phyloP scores from a whole-genome alignment of 2,329 filamentous ascomycete genomes.

The Albophoma yamanashiensis region DNA sequence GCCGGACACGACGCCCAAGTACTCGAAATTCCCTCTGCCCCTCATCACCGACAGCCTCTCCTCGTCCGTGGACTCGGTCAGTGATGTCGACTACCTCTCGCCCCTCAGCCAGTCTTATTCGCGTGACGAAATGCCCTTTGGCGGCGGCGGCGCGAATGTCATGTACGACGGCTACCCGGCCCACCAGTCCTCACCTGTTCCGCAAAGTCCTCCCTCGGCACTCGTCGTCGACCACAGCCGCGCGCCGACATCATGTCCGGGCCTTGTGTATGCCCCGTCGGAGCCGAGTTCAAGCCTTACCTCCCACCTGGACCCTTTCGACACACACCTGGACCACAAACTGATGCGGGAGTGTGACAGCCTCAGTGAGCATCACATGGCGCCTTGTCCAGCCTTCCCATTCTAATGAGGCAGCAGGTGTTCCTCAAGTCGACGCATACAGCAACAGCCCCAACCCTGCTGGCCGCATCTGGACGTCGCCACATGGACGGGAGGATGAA shows the following conservation, averaged over 20 bases:
- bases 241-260: slow-evolving; percentile 49
- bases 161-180: slow-evolving; percentile 46
- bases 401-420: slow-evolving; percentile 31
- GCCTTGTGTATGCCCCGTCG: slow-evolving; percentile 48
- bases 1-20: slow-evolving; percentile 24
- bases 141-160: slow-evolving; percentile 43
- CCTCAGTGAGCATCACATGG: slow-evolving; percentile 37
- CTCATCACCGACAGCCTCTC: slow-evolving; percentile 40
- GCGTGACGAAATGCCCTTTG: slow-evolving; percentile 46
- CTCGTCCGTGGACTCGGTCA: slow-evolving; percentile 47
- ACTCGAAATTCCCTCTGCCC: slow-evolving; percentile 33
- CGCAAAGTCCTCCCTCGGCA: slow-evolving; percentile 43
- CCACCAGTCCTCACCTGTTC: slow-evolving; percentile 39
- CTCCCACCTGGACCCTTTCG: slow-evolving; percentile 48
- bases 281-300: slow-evolving; percentile 50
- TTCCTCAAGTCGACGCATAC: slow-evolving; percentile 42
- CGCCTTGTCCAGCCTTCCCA: slow-evolving; percentile 20
- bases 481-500: slow-evolving; percentile 31
- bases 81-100: slow-evolving; percentile 52
- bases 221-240: slow-evolving; percentile 46
- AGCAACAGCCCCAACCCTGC: slow-evolving; percentile 38
- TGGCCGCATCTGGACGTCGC: slow-evolving; percentile 34
- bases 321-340: slow-evolving; percentile 41
- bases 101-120: slow-evolving; percentile 46
- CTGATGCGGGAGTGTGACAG: slow-evolving; percentile 44